phyloP scores from a whole-genome alignment of 345 rosid genomes.

The Rhodamnia argentea region DNA sequence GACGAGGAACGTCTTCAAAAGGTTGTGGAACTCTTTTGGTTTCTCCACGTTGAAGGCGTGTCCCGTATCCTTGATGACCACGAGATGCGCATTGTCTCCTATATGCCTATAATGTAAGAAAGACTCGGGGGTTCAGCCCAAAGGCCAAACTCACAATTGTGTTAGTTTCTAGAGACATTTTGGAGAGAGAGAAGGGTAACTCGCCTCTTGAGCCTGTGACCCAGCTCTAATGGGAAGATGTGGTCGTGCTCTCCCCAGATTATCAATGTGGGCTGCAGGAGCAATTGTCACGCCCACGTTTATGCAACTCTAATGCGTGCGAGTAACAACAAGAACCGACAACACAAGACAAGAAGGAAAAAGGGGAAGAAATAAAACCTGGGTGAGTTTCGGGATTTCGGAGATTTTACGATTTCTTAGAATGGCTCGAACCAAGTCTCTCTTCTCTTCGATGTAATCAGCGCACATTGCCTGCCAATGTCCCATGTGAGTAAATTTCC shows the following conservation, averaged over 20 bases:
- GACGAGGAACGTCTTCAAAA: slow-evolving; percentile 40
- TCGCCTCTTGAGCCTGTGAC: slow-evolving; percentile 48
- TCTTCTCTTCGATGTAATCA: slow-evolving; percentile 57
- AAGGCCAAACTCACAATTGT: neutral
- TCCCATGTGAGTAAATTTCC: neutral
- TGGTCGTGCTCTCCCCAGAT: slow-evolving; percentile 81
- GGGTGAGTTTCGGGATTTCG: slow-evolving; percentile 50
- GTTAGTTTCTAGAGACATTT: neutral
- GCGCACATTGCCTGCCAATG: slow-evolving; percentile 65
- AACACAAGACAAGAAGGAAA: neutral
- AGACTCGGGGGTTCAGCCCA: neutral
- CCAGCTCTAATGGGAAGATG: slow-evolving; percentile 59
- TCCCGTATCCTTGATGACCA: slow-evolving; percentile 48
- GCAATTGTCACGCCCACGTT: neutral
- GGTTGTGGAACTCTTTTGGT: slow-evolving; percentile 32
- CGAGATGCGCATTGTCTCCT: slow-evolving; percentile 48
- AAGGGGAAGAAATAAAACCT: slow-evolving; percentile 20
- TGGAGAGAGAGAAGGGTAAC: neutral
- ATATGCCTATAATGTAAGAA: slow-evolving; percentile 22
- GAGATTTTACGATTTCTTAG: slow-evolving; percentile 44
- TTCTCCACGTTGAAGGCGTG: slow-evolving; percentile 55
- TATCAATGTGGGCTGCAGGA: slow-evolving; percentile 53
- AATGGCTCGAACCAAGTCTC: slow-evolving; percentile 47
- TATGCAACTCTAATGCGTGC: neutral
- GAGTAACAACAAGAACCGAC: neutral